These are phyloP conservation scores for Endocalyx cinctus DNA, from an alignment of 2,329 filamentous ascomycete species.

Conservation along the genomic window DNA sequence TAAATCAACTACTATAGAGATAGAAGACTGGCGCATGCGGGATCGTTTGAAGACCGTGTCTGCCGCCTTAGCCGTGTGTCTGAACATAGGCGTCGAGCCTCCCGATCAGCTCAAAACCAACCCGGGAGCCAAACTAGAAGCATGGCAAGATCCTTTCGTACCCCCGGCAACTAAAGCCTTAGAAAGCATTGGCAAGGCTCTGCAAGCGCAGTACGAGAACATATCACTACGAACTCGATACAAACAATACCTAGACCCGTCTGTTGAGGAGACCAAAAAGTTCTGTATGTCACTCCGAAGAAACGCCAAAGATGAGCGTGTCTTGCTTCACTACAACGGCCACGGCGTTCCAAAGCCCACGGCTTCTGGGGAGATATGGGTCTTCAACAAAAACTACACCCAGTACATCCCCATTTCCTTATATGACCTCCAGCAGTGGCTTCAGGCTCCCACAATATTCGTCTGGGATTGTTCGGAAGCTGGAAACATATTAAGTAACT, in stretches of 20 bases:
- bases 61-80: constrained; percentile 85
- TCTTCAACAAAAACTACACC: constrained; percentile 98
- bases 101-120: constrained; percentile 95
- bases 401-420: constrained; percentile 97
- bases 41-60: constrained; percentile 96
- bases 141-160: constrained; percentile 89
- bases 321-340: constrained; percentile 98
- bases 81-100: constrained; percentile 96
- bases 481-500: constrained; percentile 92
- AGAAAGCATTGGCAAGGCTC: constrained; percentile 89
- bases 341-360: constrained; percentile 96
- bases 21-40: constrained; percentile 96
- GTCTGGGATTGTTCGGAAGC: constrained; percentile 98
- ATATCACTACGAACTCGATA: constrained; percentile 93
- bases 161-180: constrained; percentile 78
- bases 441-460: constrained; percentile 91
- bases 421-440: constrained; percentile 92
- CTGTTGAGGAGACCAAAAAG: constrained; percentile 94
- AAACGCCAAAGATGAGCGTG: constrained; percentile 92
- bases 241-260: constrained; percentile 94
- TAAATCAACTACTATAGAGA: constrained; percentile 58
- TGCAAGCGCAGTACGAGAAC: constrained; percentile 96
- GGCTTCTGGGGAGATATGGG: constrained; percentile 95
- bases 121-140: constrained; percentile 89
- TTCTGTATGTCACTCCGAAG: constrained; percentile 86